Evolutionary conservation across 306 rosid species (phyloP), one percentile per base, ranked within the genome.

Genomic region (Herpetospermum pedunculosum): DNA sequence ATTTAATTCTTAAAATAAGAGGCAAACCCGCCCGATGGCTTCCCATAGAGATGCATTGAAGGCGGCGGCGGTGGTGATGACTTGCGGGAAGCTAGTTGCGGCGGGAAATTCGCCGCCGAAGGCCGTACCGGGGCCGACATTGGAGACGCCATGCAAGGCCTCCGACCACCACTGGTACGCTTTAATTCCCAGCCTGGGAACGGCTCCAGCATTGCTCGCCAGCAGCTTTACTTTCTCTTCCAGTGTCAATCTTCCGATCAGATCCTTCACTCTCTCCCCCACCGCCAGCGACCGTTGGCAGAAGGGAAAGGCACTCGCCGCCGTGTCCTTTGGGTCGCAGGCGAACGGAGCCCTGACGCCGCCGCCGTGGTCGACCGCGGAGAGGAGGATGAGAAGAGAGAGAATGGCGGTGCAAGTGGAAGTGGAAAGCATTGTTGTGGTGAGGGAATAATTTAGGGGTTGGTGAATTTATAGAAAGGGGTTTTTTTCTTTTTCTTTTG

Each of bases 141-240:
- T 90, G 8, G 96, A 92, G 50, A 92, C 90, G 0, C 98, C 98
- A 16, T 92, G 96, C 47, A 90, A 92, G n/a, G 92, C 98, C 81
- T 92, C 98, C 23, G 96, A 90, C 98, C 98, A 92, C 98, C 98
- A 92, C 59, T 90, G 95, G 14, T 92, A 92, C 7, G 88, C 88
- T 77, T 72, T 77, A 55, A 92, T 88, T n/a, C 98, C 96, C 13
- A 92, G 76, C 43, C 96, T 58, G 0, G 92, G 87, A 79, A 92
- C 86, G 26, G 87, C 87, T 18, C 84, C 85, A 1, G 98, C 96
- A 82, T 68, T 80, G 83, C 86, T 80, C 26, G 73, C 95, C 3
- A 92, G 74, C 76, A 92, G 54, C 57, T 54, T 69, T 4, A 88
- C 96, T 80, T 92, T 92, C 88, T 92, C 98, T 63, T 83, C 59